Percentiles rank a stretch among this genome's conserved stretches.
Evolutionary conservation across 78 protist species (phyloP).

Genomic region (slime mould (Dictyostelium discoideum)): dicty_2.7 NC_007089.4:3085501-3086000

Average conservation of each 20-base stretch:
- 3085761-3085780: neutral
- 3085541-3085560: conserved; percentile 14
- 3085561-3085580: neutral
- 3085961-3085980: neutral
- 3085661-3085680: conserved; percentile 6
- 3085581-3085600: conserved; percentile 11
- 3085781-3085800: conserved; percentile 22
- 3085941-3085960: conserved; percentile 27
- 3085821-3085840: neutral
- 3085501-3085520: neutral
- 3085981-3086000: neutral
- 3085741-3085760: neutral
- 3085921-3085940: conserved; percentile 16
- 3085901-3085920: neutral
- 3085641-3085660: conserved; percentile 11
- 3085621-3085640: neutral
- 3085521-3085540: neutral
- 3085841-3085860: conserved; percentile 19
- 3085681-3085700: neutral
- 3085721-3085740: neutral
- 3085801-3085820: conserved; percentile 29
- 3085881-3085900: neutral
- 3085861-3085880: neutral
- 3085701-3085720: conserved; percentile 4
- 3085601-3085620: neutral